A percentile compares a stretch with the other conserved stretches of the same genome.
Evolutionary conservation across 2,329 filamentous ascomycete genomes (phyloP).

Genomic region (Colletotrichum godetiae): DNA sequence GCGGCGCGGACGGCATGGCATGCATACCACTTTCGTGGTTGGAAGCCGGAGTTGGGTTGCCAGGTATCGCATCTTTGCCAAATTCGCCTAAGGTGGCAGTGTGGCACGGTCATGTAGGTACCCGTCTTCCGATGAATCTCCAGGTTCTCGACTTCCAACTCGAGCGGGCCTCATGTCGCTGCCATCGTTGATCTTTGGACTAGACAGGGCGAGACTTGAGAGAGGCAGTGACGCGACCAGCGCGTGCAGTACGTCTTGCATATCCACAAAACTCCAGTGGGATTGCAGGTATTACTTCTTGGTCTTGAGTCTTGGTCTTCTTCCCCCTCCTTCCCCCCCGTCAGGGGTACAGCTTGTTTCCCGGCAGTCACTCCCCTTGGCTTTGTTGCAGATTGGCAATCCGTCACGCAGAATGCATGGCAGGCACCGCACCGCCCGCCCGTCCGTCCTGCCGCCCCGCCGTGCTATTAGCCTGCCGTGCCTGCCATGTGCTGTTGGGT

Average conservation of each 20-base stretch:
- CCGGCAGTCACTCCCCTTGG: conserved; percentile 27
- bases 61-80: too few species aligned
- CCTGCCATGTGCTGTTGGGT: not conserved
- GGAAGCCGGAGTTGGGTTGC: too few species aligned
- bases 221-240: too few species aligned
- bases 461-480: not conserved
- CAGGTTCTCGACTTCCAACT: too few species aligned
- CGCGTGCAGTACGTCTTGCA: too few species aligned
- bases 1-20: not conserved
- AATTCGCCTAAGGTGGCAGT: not conserved
- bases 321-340: not conserved
- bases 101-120: not conserved
- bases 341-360: conserved; percentile 26
- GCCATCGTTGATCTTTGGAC: too few species aligned
- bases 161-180: too few species aligned
- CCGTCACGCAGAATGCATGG: conserved; percentile 26
- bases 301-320: too few species aligned
- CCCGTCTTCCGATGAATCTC: not conserved
- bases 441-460: not conserved
- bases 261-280: too few species aligned
- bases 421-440: not conserved
- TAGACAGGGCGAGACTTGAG: too few species aligned
- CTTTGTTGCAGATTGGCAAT: conserved; percentile 30
- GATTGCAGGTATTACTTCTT: too few species aligned
- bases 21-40: not conserved